Conservation (phyloP, 1,284 basidiomycete species). For the Ceratobasidium papillatum region DNA sequence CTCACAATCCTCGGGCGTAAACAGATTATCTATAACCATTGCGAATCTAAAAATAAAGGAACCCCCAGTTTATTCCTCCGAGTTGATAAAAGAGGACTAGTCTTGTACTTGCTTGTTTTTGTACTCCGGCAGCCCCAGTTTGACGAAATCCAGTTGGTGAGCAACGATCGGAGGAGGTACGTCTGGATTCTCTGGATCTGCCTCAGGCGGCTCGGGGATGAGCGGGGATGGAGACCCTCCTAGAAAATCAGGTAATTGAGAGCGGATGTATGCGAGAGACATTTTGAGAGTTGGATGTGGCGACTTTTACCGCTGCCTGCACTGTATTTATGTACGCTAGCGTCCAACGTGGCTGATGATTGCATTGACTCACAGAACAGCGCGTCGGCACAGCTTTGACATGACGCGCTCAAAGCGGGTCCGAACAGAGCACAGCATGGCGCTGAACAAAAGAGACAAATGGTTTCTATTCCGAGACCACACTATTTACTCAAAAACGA, state of each 20-base stretch:
- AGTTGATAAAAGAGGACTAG: background rate
- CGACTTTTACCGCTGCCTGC: background rate
- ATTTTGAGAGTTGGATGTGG: background rate
- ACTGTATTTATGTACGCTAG: background rate
- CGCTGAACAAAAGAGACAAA: background rate
- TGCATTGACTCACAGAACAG: background rate
- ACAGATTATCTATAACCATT: slow-evolving; percentile 41
- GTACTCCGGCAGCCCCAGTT: slow-evolving; percentile 35
- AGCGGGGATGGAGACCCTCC: background rate
- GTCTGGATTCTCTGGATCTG: slow-evolving; percentile 25
- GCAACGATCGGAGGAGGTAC: slow-evolving; percentile 37
- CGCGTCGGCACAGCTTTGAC: slow-evolving; percentile 1
- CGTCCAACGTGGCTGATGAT: background rate
- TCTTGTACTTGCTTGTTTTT: slow-evolving; percentile 14
- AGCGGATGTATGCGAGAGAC: slow-evolving; percentile 6
- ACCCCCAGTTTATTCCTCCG: background rate
- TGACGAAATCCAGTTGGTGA: slow-evolving; percentile 38
- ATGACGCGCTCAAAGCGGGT: background rate
- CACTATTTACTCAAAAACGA: slow-evolving; percentile 14
- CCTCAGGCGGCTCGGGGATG: slow-evolving; percentile 40
- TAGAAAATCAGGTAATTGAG: background rate
- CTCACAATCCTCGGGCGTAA: slow-evolving; percentile 41
- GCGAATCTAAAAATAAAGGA: slow-evolving; percentile 23
- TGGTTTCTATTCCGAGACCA: background rate
- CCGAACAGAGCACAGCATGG: background rate